Percentiles rank a stretch among this genome's conserved stretches.
phyloP scores from a whole-genome alignment of 2,329 filamentous ascomycete genomes.

The Myriosclerotinia curreyana region DNA sequence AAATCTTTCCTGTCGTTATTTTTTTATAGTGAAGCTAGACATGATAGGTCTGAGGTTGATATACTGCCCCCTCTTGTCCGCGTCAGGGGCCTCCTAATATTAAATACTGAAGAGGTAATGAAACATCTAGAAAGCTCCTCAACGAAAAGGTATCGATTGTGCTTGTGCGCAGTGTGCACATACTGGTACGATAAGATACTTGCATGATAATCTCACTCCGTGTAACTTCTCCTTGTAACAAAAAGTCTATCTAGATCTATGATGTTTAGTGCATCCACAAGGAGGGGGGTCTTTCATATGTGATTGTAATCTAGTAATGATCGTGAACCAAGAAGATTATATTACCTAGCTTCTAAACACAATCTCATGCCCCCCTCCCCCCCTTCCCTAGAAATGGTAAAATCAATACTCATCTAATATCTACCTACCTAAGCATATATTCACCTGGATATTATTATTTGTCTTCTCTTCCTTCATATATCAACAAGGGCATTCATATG shows the following conservation, averaged over 20 bases:
- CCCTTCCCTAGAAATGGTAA: too few relatives aligned
- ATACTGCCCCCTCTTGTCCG: constrained; percentile 2
- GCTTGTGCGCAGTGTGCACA: not conserved
- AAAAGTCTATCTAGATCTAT: not conserved
- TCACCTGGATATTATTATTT: too few relatives aligned
- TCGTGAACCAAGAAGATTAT: too few relatives aligned
- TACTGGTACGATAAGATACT: not conserved
- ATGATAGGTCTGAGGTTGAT: constrained; percentile 3
- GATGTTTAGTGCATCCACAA: not conserved
- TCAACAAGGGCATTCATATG: not conserved
- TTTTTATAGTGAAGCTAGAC: not conserved
- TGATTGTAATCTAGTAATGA: too few relatives aligned
- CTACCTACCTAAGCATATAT: too few relatives aligned
- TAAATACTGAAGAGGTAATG: constrained; percentile 4
- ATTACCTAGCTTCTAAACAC: too few relatives aligned
- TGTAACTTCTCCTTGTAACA: not conserved
- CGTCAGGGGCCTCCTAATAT: not conserved
- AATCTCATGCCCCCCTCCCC: too few relatives aligned
- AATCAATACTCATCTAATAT: too few relatives aligned
- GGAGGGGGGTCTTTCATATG: not conserved
- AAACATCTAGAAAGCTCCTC: constrained; percentile 12
- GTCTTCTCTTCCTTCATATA: not conserved
- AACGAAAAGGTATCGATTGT: constrained; percentile 4
- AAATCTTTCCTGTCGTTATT: not conserved
- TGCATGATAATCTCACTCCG: constrained; percentile 12